phyloP scores from a whole-genome alignment of 352 stramenopile species.

The Phytopythium vexans region DNA sequence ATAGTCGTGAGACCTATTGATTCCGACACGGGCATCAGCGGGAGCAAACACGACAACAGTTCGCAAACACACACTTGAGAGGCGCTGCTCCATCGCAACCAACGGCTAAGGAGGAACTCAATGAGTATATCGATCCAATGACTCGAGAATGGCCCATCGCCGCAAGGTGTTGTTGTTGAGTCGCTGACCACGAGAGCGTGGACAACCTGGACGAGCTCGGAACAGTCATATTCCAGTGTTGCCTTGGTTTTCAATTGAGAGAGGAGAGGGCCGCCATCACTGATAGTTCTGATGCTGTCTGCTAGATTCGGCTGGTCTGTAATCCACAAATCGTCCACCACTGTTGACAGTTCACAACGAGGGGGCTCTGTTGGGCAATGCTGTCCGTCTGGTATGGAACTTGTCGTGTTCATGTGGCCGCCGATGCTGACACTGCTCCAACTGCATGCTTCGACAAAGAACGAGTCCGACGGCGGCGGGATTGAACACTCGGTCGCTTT shows the following conservation, averaged over 20 bases:
- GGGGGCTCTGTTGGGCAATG: too few species aligned
- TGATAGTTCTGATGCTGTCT: neutral
- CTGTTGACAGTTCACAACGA: neutral
- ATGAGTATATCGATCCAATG: too few species aligned
- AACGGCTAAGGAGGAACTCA: too few species aligned
- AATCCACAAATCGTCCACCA: conserved; percentile 36
- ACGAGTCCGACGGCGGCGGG: neutral
- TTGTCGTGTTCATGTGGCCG: neutral
- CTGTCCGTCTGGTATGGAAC: neutral
- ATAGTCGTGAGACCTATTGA: too few species aligned
- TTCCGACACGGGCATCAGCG: too few species aligned
- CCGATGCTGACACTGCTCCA: conserved; percentile 2
- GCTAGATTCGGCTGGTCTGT: neutral
- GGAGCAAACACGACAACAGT: too few species aligned
- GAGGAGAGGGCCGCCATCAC: neutral
- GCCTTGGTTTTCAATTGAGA: neutral
- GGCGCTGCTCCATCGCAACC: too few species aligned
- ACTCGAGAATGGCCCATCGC: too few species aligned
- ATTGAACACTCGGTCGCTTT: too few species aligned
- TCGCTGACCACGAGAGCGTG: neutral
- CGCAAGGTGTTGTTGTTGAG: too few species aligned
- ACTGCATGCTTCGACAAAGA: conserved; percentile 2
- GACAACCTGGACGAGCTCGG: neutral
- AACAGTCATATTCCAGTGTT: neutral
- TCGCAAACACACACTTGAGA: too few species aligned